Conservation (phyloP, 495 filamentous ascomycete genomes). For the Thozetella sp. region DNA sequence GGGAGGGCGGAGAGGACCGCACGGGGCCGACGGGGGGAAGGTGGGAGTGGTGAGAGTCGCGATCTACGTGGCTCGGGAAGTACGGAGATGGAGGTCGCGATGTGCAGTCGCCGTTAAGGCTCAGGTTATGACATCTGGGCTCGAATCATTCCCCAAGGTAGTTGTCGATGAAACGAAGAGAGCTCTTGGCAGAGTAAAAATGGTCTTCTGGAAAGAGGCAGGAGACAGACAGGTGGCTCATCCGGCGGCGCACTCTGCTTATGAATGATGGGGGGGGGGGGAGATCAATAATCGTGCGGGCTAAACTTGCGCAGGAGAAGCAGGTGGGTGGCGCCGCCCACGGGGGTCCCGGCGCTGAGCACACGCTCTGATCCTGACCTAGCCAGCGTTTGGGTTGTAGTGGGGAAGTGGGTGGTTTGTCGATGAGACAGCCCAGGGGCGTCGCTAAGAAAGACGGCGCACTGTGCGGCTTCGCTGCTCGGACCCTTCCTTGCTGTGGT, state of each 20-base stretch:
- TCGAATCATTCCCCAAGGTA: not conserved
- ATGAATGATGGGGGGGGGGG: not conserved
- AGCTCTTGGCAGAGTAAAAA: not conserved
- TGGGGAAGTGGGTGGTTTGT: not conserved
- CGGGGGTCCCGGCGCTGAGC: not conserved
- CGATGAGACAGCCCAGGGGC: not conserved
- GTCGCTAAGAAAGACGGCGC: not conserved
- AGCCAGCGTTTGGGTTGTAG: not conserved
- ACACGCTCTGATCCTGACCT: not conserved
- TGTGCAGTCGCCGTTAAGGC: not conserved
- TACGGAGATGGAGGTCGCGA: slow-evolving; percentile 1
- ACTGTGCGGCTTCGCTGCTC: not conserved
- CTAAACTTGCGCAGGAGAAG: not conserved
- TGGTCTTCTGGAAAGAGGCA: not conserved
- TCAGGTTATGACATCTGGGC: not conserved
- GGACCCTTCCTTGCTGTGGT: not conserved
- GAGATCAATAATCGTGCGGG: not conserved
- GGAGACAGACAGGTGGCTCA: not conserved
- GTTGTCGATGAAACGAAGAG: not conserved
- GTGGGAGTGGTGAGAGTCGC: not conserved
- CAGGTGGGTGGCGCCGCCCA: not conserved
- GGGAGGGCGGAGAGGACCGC: not conserved
- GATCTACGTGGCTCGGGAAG: slow-evolving; percentile 5
- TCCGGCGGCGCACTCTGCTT: not conserved
- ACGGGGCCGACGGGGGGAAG: not conserved